Evolutionary conservation across 1,284 basidiomycete genomes (phyloP), one percentile per base, ranked within the genome.

Genomic region (Pascua sp.): DNA sequence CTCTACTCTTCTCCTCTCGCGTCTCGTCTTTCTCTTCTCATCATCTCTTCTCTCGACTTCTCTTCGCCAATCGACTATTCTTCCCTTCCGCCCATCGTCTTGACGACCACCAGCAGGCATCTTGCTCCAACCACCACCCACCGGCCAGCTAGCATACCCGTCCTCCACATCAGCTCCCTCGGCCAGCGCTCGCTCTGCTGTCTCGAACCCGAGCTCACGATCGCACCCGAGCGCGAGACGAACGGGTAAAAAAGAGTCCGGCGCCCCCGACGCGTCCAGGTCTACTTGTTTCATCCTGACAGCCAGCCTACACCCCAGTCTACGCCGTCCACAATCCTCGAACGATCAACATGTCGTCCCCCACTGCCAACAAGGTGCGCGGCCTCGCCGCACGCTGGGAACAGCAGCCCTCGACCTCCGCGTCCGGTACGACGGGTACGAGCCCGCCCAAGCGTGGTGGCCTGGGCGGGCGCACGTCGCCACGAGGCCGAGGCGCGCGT

Each of bases 351-450:
- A 49, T 39, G 38, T 39, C 47, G 16, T 49, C 47, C n/a, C 47
- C 47, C 37, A 37, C 11, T 13, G 47, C 53, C 13, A 61, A 48
- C 42, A 47, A 55, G 41, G 60, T 62, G n/a, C 57, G 55, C 36
- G 57, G 54, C n/a, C 48, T 50, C 15, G 60, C 60, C 12, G 57
- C 60, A 11, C 39, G 52, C 47, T 62, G 60, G 60, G 60, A 62
- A 55, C 54, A 49, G 39, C 59, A 59, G 55, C 45, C 39, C 17
- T 39, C 51, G 39, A 47, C 48, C 13, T 38, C 49, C 24, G 18
- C 53, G 10, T 32, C 24, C 24, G 24, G 24, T 32, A 32, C 24
- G 24, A 7, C 24, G 24, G 24, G 24, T 32, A 32, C 24, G 24
- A 32, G 24, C 24, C 24, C 24, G 24, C 47, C 47, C 17, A 49